Evolutionary conservation across 495 filamentous ascomycete genomes (phyloP), one percentile per base, ranked within the genome.

Genomic region (Tuber melanosporum): DNA sequence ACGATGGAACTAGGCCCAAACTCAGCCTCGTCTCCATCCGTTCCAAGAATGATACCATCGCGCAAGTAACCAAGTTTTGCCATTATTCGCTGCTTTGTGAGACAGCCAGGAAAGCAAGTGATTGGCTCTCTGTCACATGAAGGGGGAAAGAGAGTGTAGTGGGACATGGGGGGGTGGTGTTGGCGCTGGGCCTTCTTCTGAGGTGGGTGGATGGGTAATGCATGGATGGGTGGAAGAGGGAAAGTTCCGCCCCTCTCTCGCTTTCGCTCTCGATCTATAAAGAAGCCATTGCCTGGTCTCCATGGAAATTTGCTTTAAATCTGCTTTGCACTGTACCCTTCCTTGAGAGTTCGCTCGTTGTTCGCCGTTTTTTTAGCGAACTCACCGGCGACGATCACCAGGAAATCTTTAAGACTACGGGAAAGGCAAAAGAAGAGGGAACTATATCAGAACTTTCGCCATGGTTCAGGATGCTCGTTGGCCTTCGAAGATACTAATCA

Each of bases 381-480:
- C 26, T 66, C 57, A 17, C 57, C 14, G 32, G 32, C 32, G 12
- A 19, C 26, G 12, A 66, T 36, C 57, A 36, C 57, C 10, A 19
- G 32, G 57, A 26, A 66, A 66, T 66, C 36, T 66, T 66, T 19
- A 14, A 39, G 26, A 20, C 32, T 57, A 62, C 19, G 41, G 14
- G 20, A 72, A 32, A 20, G 2, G 47, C 8, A 36, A 44, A 8
- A 72, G 46, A 32, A 39, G 47, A 22, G n/a, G 26, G 44, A 49
- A 32, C 19, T 8, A 44, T 32, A 66, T 43, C 19, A 19, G 72
- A 74, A 39, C 0, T 20, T 22, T 73, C 66, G 72, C 66, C 71
- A 82, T 82, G 80, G 47, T 74, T 43, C 41, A 44, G 71, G 81
- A 82, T 77, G n/a, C 49, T 49, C 80, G 81, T 70, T 82, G 81